Conservation (phyloP, 768 basidiomycete genomes). For the Zangia roseola region DNA sequence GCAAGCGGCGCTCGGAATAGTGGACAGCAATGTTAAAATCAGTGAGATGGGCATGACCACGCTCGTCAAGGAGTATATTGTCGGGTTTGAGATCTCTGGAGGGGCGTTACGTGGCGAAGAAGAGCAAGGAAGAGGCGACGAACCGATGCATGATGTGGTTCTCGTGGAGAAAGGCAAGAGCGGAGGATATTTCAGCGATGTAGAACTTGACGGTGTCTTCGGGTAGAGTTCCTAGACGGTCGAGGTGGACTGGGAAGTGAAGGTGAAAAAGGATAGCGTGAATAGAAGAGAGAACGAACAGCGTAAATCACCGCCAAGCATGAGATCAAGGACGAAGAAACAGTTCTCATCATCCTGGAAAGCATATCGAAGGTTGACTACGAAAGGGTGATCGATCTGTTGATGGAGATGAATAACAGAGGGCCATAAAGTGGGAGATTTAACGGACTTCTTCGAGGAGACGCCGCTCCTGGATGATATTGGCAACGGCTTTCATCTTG, state of each 20-base stretch:
- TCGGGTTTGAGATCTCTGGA: slow-evolving; percentile 93
- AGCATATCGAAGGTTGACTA: slow-evolving; percentile 93
- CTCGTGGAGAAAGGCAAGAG: slow-evolving; percentile 86
- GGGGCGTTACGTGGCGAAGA: background rate
- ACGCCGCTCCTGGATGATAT: slow-evolving; percentile 94
- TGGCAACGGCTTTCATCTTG: slow-evolving; percentile 97
- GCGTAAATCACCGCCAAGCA: slow-evolving; percentile 93
- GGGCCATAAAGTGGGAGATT: background rate
- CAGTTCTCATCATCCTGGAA: slow-evolving; percentile 99
- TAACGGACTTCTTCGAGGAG: slow-evolving; percentile 85
- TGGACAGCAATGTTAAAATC: slow-evolving; percentile 99
- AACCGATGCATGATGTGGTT: slow-evolving; percentile 96
- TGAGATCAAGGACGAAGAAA: slow-evolving; percentile 96
- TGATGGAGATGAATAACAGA: background rate
- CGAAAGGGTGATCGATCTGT: slow-evolving; percentile 92
- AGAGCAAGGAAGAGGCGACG: slow-evolving; percentile 20
- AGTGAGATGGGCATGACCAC: slow-evolving; percentile 93
- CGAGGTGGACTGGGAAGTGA: slow-evolving; percentile 70
- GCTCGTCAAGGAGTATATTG: slow-evolving; percentile 94
- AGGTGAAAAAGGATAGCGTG: background rate
- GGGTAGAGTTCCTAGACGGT: slow-evolving; percentile 68
- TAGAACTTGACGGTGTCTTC: slow-evolving; percentile 87
- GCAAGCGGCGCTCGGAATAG: slow-evolving; percentile 79
- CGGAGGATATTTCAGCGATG: slow-evolving; percentile 86
- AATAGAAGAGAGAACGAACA: slow-evolving; percentile 50